phyloP scores from a whole-genome alignment of 192 early-diverging fungal species.

The Entomortierella beljakovae region DNA sequence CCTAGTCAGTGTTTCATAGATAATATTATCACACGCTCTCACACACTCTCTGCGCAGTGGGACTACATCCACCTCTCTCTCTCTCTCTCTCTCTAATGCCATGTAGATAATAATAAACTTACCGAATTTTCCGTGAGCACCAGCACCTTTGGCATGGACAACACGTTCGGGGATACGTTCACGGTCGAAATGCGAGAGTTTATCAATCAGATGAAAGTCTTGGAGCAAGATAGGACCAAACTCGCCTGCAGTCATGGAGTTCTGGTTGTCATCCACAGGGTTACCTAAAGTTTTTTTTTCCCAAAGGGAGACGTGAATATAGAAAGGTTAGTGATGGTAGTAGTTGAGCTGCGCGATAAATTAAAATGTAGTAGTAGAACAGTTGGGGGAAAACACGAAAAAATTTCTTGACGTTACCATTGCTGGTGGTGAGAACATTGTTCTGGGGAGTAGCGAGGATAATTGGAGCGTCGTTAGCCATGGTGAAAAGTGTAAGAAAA shows the following conservation, averaged over 20 bases:
- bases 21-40: neutral
- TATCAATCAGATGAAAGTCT: conserved; percentile 84
- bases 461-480: conserved; percentile 32
- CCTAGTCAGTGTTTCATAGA: neutral
- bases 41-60: neutral
- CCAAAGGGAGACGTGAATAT: neutral
- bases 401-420: conserved; percentile 25
- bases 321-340: neutral
- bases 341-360: neutral
- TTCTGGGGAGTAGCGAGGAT: conserved; percentile 41
- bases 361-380: neutral
- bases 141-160: conserved; percentile 83
- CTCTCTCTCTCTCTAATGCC: neutral
- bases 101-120: too few relatives aligned
- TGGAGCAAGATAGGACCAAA: conserved; percentile 75
- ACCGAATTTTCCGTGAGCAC: conserved; percentile 82
- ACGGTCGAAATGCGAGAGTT: conserved; percentile 82
- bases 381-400: neutral
- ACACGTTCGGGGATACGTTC: conserved; percentile 85
- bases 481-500: neutral
- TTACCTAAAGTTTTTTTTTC: conserved; percentile 54
- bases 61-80: neutral
- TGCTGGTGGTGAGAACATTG: conserved; percentile 51
- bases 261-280: conserved; percentile 83
- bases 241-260: conserved; percentile 74